Base-by-base conservation (phyloP, 768 basidiomycete genomes). In the Xerocomellus amylosporus region DNA sequence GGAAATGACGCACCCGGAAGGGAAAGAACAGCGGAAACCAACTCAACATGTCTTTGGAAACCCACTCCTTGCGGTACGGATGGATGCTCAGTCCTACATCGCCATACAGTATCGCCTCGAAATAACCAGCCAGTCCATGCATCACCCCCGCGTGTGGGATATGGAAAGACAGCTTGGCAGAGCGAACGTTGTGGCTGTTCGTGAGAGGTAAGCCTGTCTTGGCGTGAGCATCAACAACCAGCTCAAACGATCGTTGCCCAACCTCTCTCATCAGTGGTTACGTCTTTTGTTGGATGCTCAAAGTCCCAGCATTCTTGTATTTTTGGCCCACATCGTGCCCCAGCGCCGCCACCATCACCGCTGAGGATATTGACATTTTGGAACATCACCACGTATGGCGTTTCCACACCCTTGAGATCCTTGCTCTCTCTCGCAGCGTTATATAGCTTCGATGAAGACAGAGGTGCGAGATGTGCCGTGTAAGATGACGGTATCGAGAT, bases 11-110 rank as follows among this genome's bases (percentile, higher is more conserved):
- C 55, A 89, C 94, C 72, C 85, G 88, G 68, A 98, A 84, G 2
- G 97, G 97, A 73, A 99, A 96, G 74, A 93, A 97, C 19, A 98
- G 73, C 0, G 97, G 97, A 74, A 99, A 99, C 97, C 97, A 99
- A 67, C 95, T 98, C 63, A 98, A 77, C 97, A 99, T 99, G 62
- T 98, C 88, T 63, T 91, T 94, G 8, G 93, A 94, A 50, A 95
- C 79, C 43, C 83, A 78, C 26, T 92, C 88, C 67, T 89, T 92
- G 45, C 87, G 84, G 49, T 90, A 82, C 0, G 97, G 97, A 67
- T 98, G 96, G 39, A 97, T 98, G 64, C 92, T 97, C 24, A 98
- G 74, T 1, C 93, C 92, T 20, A 98, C 78, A 56, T 87, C 86
- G n/a, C 82, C 84, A 65, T 99, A 99, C 5, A 99, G 74, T 10